phyloP scores from a whole-genome alignment of 2,329 filamentous ascomycete species.

The Colletotrichum sp. region DNA sequence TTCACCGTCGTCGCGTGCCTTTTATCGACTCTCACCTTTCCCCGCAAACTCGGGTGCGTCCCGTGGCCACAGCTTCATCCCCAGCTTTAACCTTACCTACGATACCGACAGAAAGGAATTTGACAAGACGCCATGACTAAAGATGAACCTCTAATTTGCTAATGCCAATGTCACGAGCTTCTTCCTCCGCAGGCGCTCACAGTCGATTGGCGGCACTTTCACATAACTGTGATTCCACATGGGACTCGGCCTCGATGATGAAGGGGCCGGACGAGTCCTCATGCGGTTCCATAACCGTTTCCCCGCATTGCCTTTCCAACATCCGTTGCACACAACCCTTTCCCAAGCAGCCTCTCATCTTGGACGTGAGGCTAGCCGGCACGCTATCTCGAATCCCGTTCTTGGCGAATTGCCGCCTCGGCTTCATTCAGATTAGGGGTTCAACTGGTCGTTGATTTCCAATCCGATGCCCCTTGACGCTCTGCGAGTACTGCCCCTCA shows the following conservation, averaged over 20 bases:
- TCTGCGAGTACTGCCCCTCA: neutral
- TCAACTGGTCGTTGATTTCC: neutral
- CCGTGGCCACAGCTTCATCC: constrained; percentile 5
- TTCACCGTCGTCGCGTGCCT: constrained; percentile 13
- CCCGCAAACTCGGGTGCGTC: constrained; percentile 18
- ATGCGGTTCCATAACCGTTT: constrained; percentile 1
- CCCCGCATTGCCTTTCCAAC: constrained; percentile 4
- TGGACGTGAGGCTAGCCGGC: constrained; percentile 13
- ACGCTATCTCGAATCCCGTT: constrained; percentile 15
- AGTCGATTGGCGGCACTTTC: neutral
- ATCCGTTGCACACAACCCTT: neutral
- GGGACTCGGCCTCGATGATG: neutral
- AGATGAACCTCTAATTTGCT: constrained; percentile 4
- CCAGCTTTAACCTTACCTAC: constrained; percentile 4
- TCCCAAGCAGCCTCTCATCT: neutral
- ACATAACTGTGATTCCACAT: neutral
- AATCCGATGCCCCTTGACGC: neutral
- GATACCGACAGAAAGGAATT: constrained; percentile 8
- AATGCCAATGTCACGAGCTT: constrained; percentile 15
- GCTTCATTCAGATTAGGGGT: neutral
- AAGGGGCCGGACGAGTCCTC: neutral
- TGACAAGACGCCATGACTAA: constrained; percentile 18
- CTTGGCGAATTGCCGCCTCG: constrained; percentile 8
- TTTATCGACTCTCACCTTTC: neutral
- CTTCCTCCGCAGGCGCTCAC: constrained; percentile 2